phyloP scores from a whole-genome alignment of 331 rosid genomes.

The Saraca asoca region DNA sequence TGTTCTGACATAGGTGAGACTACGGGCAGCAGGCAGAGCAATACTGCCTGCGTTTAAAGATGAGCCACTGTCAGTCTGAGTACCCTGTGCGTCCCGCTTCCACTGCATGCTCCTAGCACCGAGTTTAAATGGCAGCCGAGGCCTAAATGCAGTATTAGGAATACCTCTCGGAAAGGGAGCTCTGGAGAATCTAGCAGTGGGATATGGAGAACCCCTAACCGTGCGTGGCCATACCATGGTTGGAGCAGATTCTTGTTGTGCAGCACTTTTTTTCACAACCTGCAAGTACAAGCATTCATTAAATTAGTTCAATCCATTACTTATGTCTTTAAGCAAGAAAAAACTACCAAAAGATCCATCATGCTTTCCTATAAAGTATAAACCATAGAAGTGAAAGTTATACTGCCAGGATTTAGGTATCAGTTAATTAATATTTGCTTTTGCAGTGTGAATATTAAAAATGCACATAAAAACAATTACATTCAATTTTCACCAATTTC shows the following conservation, averaged over 20 bases:
- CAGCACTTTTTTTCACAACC: constrained; percentile 79
- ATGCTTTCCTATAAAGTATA: too few relatives aligned
- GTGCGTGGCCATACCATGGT: constrained; percentile 65
- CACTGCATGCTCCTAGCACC: constrained; percentile 96
- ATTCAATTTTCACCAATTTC: too few relatives aligned
- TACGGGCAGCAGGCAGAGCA: constrained; percentile 54
- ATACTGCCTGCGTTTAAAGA: constrained; percentile 33
- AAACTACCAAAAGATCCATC: too few relatives aligned
- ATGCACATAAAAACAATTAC: too few relatives aligned
- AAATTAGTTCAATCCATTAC: constrained; percentile 16
- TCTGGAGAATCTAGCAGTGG: constrained; percentile 72
- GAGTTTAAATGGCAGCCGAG: constrained; percentile 63
- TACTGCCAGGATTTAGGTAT: too few relatives aligned
- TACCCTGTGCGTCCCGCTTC: constrained; percentile 81
- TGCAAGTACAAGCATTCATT: constrained; percentile 44
- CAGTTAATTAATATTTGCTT: too few relatives aligned
- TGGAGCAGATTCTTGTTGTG: constrained; percentile 62
- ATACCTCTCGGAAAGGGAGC: constrained; percentile 73
- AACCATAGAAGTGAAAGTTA: too few relatives aligned
- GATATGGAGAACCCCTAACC: constrained; percentile 60
- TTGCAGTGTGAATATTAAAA: too few relatives aligned
- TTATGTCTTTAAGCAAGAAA: constrained; percentile 11
- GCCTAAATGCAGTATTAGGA: constrained; percentile 68
- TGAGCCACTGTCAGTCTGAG: constrained; percentile 48
- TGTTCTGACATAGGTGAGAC: constrained; percentile 87